Evolutionary conservation across 2,329 filamentous ascomycete species (phyloP).

Genomic region (Talaromyces pinophilus): DNA sequence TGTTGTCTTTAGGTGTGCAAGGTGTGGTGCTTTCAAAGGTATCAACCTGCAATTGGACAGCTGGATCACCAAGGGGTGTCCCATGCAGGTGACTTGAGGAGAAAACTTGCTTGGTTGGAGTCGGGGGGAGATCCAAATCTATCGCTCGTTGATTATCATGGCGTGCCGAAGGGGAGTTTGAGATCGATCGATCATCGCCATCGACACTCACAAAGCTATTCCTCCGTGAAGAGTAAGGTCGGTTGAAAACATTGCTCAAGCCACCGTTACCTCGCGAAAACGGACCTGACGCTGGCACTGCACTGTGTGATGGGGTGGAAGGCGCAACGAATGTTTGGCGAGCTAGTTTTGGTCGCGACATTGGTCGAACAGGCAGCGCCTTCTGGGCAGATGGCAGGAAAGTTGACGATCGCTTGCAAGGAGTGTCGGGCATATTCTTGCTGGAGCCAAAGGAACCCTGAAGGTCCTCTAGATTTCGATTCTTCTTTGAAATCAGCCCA

Average conservation of each 20-base stretch:
- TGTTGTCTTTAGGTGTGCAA: conserved; percentile 74
- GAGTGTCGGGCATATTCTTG: conserved; percentile 86
- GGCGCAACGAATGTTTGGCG: conserved; percentile 75
- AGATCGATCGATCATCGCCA: conserved; percentile 67
- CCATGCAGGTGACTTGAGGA: conserved; percentile 5
- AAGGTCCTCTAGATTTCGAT: conserved; percentile 73
- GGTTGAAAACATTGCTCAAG: conserved; percentile 59
- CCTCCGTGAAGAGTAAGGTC: conserved; percentile 53
- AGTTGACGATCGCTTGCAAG: conserved; percentile 82
- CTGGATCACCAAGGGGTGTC: conserved; percentile 21
- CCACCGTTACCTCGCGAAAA: conserved; percentile 66
- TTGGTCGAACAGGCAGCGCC: conserved; percentile 58
- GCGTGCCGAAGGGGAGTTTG: conserved; percentile 58
- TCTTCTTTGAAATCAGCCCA: conserved; percentile 91
- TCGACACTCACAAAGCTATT: conserved; percentile 80
- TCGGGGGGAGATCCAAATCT: conserved; percentile 82
- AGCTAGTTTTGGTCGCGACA: conserved; percentile 63
- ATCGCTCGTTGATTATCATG: conserved; percentile 58
- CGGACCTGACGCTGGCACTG: conserved; percentile 63
- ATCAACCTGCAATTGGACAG: conserved; percentile 64
- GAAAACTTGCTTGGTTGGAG: conserved; percentile 71
- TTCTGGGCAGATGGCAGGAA: conserved; percentile 65
- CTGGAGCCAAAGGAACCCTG: conserved; percentile 53
- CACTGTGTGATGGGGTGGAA: conserved; percentile 74
- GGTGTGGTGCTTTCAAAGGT: conserved; percentile 61